A percentile compares a stretch with the other conserved stretches of the same genome.
Evolutionary conservation across 768 basidiomycete genomes (phyloP).

Genomic region (Clavaria fumosa): DNA sequence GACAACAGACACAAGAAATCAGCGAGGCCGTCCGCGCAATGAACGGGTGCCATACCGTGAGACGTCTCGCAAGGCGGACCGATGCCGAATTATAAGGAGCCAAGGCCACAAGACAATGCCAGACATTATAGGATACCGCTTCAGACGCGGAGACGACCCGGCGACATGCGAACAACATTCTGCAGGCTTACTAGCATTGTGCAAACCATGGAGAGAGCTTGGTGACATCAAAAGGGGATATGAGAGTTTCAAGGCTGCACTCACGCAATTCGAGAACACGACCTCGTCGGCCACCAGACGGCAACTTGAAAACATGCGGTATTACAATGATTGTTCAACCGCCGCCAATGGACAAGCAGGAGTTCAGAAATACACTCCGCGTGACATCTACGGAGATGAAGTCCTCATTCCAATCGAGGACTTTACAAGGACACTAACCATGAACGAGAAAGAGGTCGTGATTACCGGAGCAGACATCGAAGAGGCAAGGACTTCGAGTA

Average conservation of each 20-base stretch:
- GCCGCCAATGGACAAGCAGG: neutral
- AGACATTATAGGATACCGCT: conserved; percentile 22
- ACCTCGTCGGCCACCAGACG: conserved; percentile 1
- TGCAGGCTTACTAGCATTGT: conserved; percentile 13
- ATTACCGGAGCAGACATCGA: neutral
- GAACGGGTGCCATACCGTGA: neutral
- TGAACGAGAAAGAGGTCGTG: neutral
- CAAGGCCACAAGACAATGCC: conserved; percentile 20
- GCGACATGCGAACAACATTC: conserved; percentile 17
- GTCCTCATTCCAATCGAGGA: neutral
- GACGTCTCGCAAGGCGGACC: neutral
- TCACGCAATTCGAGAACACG: conserved; percentile 1
- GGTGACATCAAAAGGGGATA: neutral
- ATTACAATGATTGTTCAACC: conserved; percentile 2
- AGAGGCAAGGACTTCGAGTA: neutral
- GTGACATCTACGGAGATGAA: neutral
- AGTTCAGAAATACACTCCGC: neutral
- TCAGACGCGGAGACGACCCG: conserved; percentile 17
- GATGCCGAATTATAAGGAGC: neutral
- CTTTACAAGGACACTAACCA: neutral
- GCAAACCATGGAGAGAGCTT: conserved; percentile 8
- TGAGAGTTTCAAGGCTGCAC: conserved; percentile 1
- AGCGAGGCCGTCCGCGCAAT: neutral
- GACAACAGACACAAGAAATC: too few relatives aligned
- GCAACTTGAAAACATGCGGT: conserved; percentile 7